Percentiles rank a stretch among this genome's conserved stretches.
Evolutionary conservation across 495 filamentous ascomycete genomes (phyloP).

Genomic region (Neurospora cerealis): DNA sequence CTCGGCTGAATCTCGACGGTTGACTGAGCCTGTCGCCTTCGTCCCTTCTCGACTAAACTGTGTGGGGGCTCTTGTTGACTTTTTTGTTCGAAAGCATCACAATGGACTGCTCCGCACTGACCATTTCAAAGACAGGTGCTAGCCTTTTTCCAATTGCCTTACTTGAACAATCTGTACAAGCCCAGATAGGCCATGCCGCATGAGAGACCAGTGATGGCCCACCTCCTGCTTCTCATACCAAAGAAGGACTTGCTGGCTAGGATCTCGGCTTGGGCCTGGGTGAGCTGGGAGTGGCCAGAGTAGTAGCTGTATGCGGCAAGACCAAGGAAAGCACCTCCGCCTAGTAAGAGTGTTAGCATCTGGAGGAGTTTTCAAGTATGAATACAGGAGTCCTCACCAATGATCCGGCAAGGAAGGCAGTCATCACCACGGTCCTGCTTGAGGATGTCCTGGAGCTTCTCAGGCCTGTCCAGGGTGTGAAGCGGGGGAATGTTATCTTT

Average conservation of each 20-base stretch:
- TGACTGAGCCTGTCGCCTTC: not conserved
- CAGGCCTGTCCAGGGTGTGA: constrained; percentile 37
- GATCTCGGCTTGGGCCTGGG: constrained; percentile 57
- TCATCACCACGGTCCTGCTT: constrained; percentile 58
- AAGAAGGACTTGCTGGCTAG: constrained; percentile 60
- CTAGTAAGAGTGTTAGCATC: constrained; percentile 17
- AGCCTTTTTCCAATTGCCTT: not conserved
- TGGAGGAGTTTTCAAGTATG: not conserved
- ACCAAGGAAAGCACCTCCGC: constrained; percentile 77
- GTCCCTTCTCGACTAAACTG: not conserved
- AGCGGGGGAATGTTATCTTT: constrained; percentile 30
- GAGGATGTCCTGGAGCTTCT: constrained; percentile 42
- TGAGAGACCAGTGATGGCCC: constrained; percentile 64
- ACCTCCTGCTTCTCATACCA: constrained; percentile 61
- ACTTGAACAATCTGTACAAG: constrained; percentile 32
- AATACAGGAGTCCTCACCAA: constrained; percentile 36
- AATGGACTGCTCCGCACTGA: not conserved
- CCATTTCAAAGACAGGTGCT: not conserved
- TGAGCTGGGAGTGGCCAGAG: constrained; percentile 68
- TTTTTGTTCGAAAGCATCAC: not conserved
- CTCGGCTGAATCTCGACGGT: not conserved
- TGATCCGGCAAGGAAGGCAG: constrained; percentile 57
- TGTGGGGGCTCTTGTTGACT: not conserved
- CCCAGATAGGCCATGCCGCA: constrained; percentile 61
- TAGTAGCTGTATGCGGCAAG: constrained; percentile 80